Conservation (phyloP, 495 filamentous ascomycete genomes). For the Penicillium arizonense region DNA sequence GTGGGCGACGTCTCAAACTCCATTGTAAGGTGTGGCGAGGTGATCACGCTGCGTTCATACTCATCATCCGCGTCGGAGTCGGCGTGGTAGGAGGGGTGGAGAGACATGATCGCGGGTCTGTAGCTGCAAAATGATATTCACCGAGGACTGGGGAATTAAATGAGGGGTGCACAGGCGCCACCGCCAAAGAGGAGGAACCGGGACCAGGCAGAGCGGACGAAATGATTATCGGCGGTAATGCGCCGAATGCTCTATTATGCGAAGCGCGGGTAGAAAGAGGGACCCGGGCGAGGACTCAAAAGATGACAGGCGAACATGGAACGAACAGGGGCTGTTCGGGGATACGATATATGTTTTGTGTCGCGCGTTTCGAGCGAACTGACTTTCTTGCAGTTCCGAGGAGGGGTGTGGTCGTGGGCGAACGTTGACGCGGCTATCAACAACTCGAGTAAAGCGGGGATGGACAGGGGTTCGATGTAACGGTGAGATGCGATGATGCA, state of each 20-base stretch:
- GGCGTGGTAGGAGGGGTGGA: conserved; percentile 61
- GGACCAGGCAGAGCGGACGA: conserved; percentile 1
- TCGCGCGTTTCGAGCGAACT: neutral
- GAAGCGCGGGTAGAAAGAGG: conserved; percentile 5
- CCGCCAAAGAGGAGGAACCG: conserved; percentile 3
- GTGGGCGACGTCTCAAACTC: conserved; percentile 80
- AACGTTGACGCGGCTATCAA: conserved; percentile 19
- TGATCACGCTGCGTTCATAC: conserved; percentile 79
- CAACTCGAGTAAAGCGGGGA: conserved; percentile 22
- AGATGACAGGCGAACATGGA: conserved; percentile 3
- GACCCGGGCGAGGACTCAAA: neutral
- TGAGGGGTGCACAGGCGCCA: conserved; percentile 3
- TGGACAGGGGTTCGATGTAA: conserved; percentile 3
- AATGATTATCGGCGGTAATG: conserved; percentile 10
- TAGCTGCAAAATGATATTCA: neutral
- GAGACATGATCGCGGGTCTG: conserved; percentile 38
- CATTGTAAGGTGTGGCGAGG: conserved; percentile 66
- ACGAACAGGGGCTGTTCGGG: neutral
- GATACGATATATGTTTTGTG: neutral
- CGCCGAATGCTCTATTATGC: conserved; percentile 13
- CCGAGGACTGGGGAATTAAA: neutral
- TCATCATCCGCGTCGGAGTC: conserved; percentile 94
- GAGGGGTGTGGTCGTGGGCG: conserved; percentile 8
- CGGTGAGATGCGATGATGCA: neutral
- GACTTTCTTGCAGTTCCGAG: conserved; percentile 4